phyloP scores from a whole-genome alignment of 2,329 filamentous ascomycete genomes.

The Pleoardoris graminearum region DNA sequence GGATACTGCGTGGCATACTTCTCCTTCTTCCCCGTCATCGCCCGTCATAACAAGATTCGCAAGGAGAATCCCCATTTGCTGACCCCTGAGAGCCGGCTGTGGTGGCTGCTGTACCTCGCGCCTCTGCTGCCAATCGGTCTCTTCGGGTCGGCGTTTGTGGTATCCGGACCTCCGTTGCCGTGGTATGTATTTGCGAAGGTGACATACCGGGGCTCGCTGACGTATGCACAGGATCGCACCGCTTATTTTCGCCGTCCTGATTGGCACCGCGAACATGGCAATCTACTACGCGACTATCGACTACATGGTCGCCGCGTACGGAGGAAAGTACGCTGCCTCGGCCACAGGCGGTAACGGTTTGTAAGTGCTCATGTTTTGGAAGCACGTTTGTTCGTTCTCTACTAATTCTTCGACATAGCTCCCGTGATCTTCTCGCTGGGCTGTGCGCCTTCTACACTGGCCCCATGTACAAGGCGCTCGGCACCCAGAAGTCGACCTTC shows the following conservation, averaged over 20 bases:
- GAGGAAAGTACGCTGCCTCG: conserved; percentile 68
- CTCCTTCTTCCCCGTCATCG: conserved; percentile 58
- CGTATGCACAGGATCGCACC: conserved; percentile 51
- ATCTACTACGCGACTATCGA: conserved; percentile 79
- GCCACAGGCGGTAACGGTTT: conserved; percentile 79
- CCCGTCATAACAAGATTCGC: conserved; percentile 51
- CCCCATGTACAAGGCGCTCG: conserved; percentile 44
- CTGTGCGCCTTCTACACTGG: conserved; percentile 62
- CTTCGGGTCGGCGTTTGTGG: conserved; percentile 66
- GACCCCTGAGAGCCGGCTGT: conserved; percentile 66
- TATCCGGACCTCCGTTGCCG: conserved; percentile 63
- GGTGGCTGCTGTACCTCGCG: conserved; percentile 64
- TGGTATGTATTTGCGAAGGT: conserved; percentile 34
- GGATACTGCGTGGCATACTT: conserved; percentile 67
- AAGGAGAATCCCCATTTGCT: conserved; percentile 50
- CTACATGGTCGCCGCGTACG: conserved; percentile 76
- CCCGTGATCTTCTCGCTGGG: conserved; percentile 73
- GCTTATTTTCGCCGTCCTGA: conserved; percentile 52
- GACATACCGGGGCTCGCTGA: background rate
- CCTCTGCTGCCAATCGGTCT: conserved; percentile 67
- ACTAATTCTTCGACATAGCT: conserved; percentile 26
- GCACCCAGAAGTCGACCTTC: conserved; percentile 26
- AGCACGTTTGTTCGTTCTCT: background rate
- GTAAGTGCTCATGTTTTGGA: background rate
- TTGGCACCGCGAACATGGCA: conserved; percentile 70